A percentile compares a stretch with the other conserved stretches of the same genome.
These are phyloP conservation scores for Corynespora cassiicola DNA, from an alignment of 2,329 filamentous ascomycete genomes.

Conservation along the genomic window DNA sequence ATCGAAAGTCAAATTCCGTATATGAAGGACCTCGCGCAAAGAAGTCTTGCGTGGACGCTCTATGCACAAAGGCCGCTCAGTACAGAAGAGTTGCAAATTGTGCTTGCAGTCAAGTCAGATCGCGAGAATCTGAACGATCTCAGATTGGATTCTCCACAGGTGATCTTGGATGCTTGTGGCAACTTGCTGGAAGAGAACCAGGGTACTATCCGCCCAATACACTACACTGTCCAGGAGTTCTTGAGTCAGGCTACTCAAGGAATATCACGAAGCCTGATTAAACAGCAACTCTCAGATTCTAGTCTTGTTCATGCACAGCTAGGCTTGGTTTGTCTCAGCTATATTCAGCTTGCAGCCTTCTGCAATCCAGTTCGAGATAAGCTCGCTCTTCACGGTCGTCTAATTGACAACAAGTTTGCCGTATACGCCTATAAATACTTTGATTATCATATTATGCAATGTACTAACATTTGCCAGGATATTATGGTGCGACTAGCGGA, in stretches of 20 bases:
- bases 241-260: conserved; percentile 10
- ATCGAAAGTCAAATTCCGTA: conserved; percentile 19
- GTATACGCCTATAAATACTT: conserved; percentile 16
- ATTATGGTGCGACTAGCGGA: conserved; percentile 8
- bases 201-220: conserved; percentile 19
- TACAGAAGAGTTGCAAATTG: conserved; percentile 18
- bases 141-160: conserved; percentile 7
- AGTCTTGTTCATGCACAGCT: conserved; percentile 12
- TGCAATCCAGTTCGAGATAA: neutral
- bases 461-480: conserved; percentile 2
- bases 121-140: conserved; percentile 11
- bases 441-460: conserved; percentile 17
- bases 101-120: conserved; percentile 11
- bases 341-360: conserved; percentile 13
- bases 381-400: neutral
- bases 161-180: conserved; percentile 26
- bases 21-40: conserved; percentile 22
- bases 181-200: conserved; percentile 20
- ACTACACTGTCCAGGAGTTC: conserved; percentile 29
- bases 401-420: conserved; percentile 1
- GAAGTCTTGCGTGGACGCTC: conserved; percentile 22
- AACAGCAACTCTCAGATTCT: conserved; percentile 11
- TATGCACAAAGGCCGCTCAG: conserved; percentile 20
- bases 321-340: conserved; percentile 14
- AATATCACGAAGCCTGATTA: conserved; percentile 4